phyloP scores from a whole-genome alignment of 306 rosid genomes.

The Morella rubra region DNA sequence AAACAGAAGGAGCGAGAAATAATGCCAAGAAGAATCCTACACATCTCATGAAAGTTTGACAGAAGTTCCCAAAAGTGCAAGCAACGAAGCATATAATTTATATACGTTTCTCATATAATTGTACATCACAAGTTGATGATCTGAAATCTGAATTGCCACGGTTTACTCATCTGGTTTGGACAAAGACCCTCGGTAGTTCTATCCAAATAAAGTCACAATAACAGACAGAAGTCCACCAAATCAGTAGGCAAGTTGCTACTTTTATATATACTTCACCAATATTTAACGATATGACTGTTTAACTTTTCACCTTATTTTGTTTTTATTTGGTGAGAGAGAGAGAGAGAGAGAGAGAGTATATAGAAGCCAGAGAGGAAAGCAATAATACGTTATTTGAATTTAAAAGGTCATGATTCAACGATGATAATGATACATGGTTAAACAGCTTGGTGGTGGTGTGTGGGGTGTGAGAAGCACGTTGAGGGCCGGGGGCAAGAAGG shows the following conservation, averaged over 20 bases:
- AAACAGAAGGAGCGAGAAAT: neutral
- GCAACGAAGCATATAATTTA: too few species aligned
- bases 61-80: neutral
- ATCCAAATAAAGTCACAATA: neutral
- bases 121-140: neutral
- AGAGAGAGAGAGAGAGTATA: conserved; percentile 13
- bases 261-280: neutral
- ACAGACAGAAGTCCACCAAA: neutral
- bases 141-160: neutral
- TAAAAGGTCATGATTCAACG: conserved; percentile 59
- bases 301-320: conserved; percentile 10
- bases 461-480: conserved; percentile 29
- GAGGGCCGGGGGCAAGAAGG: conserved; percentile 8
- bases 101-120: neutral
- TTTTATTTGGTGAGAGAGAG: neutral
- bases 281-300: neutral
- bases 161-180: conserved; percentile 12
- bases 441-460: conserved; percentile 36
- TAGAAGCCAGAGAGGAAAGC: conserved; percentile 40
- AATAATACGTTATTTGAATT: conserved; percentile 50
- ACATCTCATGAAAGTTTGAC: neutral
- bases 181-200: neutral
- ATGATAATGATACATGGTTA: conserved; percentile 37
- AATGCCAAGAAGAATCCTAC: neutral
- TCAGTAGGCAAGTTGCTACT: neutral